These are phyloP conservation scores for Ehretia macrophylla DNA, from an alignment of 257 asterid genomes.

Conservation along the genomic window DNA sequence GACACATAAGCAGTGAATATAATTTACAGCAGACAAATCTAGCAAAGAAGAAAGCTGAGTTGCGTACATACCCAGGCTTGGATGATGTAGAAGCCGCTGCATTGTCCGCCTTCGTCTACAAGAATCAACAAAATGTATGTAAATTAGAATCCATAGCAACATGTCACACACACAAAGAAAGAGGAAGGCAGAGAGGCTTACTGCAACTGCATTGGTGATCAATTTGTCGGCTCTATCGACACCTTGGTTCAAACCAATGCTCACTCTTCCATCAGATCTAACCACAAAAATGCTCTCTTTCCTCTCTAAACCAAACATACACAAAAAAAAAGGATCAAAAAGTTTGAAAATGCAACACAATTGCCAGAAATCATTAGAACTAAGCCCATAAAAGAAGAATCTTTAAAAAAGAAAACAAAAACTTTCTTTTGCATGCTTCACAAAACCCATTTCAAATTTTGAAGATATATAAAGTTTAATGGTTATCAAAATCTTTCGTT, in stretches of 20 bases:
- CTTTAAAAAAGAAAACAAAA: not conserved
- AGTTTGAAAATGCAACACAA: not conserved
- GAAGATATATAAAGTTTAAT: too few species aligned
- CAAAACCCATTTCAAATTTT: too few species aligned
- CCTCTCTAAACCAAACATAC: constrained; percentile 38
- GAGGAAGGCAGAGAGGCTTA: constrained; percentile 19
- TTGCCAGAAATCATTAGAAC: not conserved
- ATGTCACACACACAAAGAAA: not conserved
- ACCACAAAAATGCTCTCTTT: constrained; percentile 24
- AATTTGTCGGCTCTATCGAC: constrained; percentile 26
- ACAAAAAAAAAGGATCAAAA: constrained; percentile 6
- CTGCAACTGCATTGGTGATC: constrained; percentile 52
- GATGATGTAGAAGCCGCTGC: constrained; percentile 43
- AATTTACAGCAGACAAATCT: not conserved
- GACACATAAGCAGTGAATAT: not conserved
- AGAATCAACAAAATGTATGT: constrained; percentile 3
- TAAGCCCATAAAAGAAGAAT: not conserved
- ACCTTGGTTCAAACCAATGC: constrained; percentile 25
- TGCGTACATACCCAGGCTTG: constrained; percentile 52
- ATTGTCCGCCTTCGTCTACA: constrained; percentile 44
- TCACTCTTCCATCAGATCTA: constrained; percentile 38
- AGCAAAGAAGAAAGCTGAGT: constrained; percentile 7
- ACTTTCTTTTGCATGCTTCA: too few species aligned
- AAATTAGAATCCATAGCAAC: not conserved
- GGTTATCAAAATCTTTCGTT: too few species aligned